Evolutionary conservation across 768 basidiomycete genomes (phyloP), one percentile per base, ranked within the genome.

Genomic region (Mycena epipterygia): DNA sequence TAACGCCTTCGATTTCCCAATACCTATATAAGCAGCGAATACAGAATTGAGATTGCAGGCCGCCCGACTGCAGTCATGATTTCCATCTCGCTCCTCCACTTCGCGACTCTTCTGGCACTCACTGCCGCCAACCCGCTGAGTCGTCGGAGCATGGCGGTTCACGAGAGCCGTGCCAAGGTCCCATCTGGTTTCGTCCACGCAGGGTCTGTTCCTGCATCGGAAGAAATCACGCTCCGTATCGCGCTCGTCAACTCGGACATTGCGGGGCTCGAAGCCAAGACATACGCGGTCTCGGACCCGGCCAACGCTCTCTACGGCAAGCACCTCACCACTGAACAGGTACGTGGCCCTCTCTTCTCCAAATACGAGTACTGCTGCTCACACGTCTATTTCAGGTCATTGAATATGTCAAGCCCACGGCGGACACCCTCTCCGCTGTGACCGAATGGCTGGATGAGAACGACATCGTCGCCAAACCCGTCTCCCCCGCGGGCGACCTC

Each of bases 401-500:
- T 2, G 44, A 44, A 12, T 63, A 48, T 23, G 67, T 61, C n/a
- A 51, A 44, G 21, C 67, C 67, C 30, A 33, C 60, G 2, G n/a
- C 51, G 7, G 67, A 62, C 4, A 49, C 29, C 14, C 44, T 63
- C 21, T 30, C 68, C 5, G 39, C 53, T 7, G 76, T 76, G 5
- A 66, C 58, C 7, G 64, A 35, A 17, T 89, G 88, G 87, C 76
- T 89, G 3, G 77, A 79, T 0, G 79, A 77, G 4, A 79, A 87
- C 52, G 87, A 84, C n/a, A 74, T 89, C 27, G 74, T 80, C 32
- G 73, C 78, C 42, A 65, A 82, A 12, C 49, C 74, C 25, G 80
- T 82, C n/a, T 85, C 88, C n/a, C 79, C 83, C 8, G 85, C 87
- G 0, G 77, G 63, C 8, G 62, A 70, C 63, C 7, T 65, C 12